These are phyloP conservation scores for Manihot esculenta DNA, from an alignment of 441 rosid genomes.

Conservation along the genomic window DNA sequence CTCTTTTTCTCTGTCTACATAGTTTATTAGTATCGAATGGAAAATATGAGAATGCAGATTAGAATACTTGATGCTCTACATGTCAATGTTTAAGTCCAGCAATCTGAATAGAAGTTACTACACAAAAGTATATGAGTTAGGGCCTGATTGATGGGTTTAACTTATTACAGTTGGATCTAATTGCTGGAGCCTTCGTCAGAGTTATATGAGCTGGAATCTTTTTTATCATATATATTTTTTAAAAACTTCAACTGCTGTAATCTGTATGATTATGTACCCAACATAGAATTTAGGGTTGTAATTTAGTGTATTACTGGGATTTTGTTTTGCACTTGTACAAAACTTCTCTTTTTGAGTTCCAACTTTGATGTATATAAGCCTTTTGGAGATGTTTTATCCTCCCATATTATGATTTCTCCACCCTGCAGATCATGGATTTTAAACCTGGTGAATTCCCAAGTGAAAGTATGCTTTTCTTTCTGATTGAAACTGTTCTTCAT, in stretches of 20 bases:
- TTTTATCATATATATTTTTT: background rate
- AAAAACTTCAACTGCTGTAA: background rate
- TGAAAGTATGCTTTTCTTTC: constrained; percentile 50
- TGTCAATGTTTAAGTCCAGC: background rate
- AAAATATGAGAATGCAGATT: constrained; percentile 4
- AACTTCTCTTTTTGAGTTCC: background rate
- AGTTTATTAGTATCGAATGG: background rate
- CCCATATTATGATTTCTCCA: constrained; percentile 3
- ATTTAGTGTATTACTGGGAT: background rate
- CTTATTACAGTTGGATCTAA: background rate
- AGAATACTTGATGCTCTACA: background rate
- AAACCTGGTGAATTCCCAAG: constrained; percentile 84
- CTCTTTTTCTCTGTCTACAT: background rate
- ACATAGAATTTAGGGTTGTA: background rate
- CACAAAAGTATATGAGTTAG: background rate
- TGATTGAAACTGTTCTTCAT: constrained; percentile 18
- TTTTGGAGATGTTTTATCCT: background rate
- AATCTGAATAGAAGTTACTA: background rate
- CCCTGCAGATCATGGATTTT: constrained; percentile 83
- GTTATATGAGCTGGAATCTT: background rate
- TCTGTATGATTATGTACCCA: background rate
- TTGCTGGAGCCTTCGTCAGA: background rate
- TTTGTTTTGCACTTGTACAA: background rate
- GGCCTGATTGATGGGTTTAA: background rate
- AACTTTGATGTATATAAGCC: constrained; percentile 1